Percentiles rank a stretch among this genome's conserved stretches.
Conservation (phyloP, 2,329 filamentous ascomycete genomes). For the Emydomyces testavorans region DNA sequence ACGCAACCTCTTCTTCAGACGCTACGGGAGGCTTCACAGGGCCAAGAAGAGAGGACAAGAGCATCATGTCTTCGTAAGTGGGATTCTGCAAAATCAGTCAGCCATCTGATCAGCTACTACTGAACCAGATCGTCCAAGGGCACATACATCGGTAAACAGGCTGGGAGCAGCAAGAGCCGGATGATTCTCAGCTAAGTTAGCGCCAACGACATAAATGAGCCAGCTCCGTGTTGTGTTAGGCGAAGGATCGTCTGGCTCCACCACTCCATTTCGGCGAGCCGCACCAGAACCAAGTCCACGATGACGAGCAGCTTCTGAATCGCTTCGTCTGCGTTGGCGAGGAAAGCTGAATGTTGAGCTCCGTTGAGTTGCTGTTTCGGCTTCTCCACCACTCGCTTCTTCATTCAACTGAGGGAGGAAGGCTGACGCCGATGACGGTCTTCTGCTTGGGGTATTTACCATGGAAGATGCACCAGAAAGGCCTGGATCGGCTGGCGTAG, state of each 20-base stretch:
- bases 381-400: conserved; percentile 27
- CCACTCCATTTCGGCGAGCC: conserved; percentile 52
- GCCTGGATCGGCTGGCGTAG: conserved; percentile 50
- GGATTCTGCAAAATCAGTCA: conserved; percentile 37
- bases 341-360: conserved; percentile 32
- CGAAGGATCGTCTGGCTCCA: conserved; percentile 45
- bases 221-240: conserved; percentile 49
- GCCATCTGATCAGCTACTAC: not conserved
- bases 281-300: conserved; percentile 50
- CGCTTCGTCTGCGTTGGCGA: conserved; percentile 46
- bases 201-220: conserved; percentile 61
- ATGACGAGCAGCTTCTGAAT: conserved; percentile 47
- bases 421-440: conserved; percentile 39
- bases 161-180: conserved; percentile 59
- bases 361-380: conserved; percentile 34
- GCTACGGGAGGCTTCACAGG: conserved; percentile 59
- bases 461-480: conserved; percentile 45
- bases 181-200: conserved; percentile 58
- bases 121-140: not conserved
- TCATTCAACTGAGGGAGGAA: conserved; percentile 33
- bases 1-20: conserved; percentile 51
- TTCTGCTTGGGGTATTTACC: conserved; percentile 39
- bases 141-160: conserved; percentile 54
- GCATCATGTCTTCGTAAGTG: conserved; percentile 61
- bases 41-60: conserved; percentile 54